phyloP scores from a whole-genome alignment of 768 basidiomycete species.

The Leccinum olivaceopallidum region DNA sequence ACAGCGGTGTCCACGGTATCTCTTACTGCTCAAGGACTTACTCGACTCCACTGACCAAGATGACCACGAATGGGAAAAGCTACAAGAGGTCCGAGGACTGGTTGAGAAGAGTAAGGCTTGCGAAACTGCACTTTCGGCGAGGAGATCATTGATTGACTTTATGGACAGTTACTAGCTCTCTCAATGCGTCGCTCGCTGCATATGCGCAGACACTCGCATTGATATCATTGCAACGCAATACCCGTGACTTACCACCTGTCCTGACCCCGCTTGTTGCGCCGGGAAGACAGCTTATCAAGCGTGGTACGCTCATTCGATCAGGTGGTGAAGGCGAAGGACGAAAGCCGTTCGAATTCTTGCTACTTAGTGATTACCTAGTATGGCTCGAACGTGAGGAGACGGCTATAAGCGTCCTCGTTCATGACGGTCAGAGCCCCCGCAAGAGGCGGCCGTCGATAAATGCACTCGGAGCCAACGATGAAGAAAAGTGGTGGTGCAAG shows the following conservation, averaged over 20 bases:
- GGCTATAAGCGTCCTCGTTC: conserved; percentile 19
- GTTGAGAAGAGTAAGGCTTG: conserved; percentile 70
- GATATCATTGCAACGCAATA: conserved; percentile 76
- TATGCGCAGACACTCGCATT: conserved; percentile 77
- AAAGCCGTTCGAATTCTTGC: conserved; percentile 64
- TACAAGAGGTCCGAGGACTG: conserved; percentile 59
- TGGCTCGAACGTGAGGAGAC: conserved; percentile 66
- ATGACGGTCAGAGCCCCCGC: conserved; percentile 22
- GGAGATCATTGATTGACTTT: conserved; percentile 11
- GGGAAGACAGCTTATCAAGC: conserved; percentile 75
- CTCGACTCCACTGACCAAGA: conserved; percentile 63
- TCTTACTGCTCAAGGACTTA: conserved; percentile 81
- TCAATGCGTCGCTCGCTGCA: conserved; percentile 77
- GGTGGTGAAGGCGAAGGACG: conserved; percentile 45
- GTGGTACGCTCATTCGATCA: conserved; percentile 58
- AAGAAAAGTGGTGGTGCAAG: conserved; percentile 75
- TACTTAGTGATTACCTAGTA: conserved; percentile 81
- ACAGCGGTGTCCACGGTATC: conserved; percentile 85
- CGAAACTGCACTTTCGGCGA: neutral
- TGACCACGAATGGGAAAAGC: conserved; percentile 64
- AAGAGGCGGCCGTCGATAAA: conserved; percentile 20
- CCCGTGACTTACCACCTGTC: conserved; percentile 72
- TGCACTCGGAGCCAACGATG: conserved; percentile 36
- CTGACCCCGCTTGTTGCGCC: conserved; percentile 79
- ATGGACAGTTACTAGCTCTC: conserved; percentile 64